These are phyloP conservation scores for Pleomassaria siparia DNA, from an alignment of 2,329 filamentous ascomycete species.

Conservation along the genomic window DNA sequence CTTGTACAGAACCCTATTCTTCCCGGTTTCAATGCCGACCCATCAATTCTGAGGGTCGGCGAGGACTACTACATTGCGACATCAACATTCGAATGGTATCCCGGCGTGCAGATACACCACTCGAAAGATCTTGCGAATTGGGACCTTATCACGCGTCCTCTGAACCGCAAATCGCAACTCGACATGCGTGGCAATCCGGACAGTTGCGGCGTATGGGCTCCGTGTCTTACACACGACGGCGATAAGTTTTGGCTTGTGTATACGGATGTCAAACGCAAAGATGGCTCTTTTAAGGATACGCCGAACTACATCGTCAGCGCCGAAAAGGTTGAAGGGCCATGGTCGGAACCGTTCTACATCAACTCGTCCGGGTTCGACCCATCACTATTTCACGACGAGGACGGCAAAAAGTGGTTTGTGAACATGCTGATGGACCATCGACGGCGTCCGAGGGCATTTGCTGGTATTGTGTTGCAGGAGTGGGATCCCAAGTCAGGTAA, in stretches of 20 bases:
- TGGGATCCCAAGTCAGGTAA: conserved; percentile 53
- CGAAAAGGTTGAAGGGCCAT: conserved; percentile 57
- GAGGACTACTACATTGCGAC: conserved; percentile 61
- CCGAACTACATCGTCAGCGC: conserved; percentile 64
- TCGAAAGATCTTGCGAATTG: conserved; percentile 57
- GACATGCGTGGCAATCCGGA: conserved; percentile 56
- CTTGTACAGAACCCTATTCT: conserved; percentile 55
- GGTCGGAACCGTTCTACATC: conserved; percentile 62
- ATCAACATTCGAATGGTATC: conserved; percentile 65
- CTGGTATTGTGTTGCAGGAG: conserved; percentile 61
- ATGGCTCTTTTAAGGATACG: conserved; percentile 65
- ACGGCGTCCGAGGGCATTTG: conserved; percentile 46
- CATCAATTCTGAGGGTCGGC: conserved; percentile 55
- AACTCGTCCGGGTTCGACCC: conserved; percentile 67
- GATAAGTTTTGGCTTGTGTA: conserved; percentile 65
- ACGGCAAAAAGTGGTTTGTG: conserved; percentile 42
- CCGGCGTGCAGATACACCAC: conserved; percentile 62
- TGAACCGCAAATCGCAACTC: conserved; percentile 54
- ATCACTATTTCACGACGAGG: conserved; percentile 38
- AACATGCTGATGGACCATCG: conserved; percentile 43
- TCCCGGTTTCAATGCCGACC: conserved; percentile 64
- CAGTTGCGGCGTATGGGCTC: conserved; percentile 63
- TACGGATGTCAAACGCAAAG: conserved; percentile 67
- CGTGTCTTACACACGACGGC: conserved; percentile 64
- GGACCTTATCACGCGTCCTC: conserved; percentile 55